Conservation (phyloP, 2,329 filamentous ascomycete genomes). For the Aspergillus ochraceus region DNA sequence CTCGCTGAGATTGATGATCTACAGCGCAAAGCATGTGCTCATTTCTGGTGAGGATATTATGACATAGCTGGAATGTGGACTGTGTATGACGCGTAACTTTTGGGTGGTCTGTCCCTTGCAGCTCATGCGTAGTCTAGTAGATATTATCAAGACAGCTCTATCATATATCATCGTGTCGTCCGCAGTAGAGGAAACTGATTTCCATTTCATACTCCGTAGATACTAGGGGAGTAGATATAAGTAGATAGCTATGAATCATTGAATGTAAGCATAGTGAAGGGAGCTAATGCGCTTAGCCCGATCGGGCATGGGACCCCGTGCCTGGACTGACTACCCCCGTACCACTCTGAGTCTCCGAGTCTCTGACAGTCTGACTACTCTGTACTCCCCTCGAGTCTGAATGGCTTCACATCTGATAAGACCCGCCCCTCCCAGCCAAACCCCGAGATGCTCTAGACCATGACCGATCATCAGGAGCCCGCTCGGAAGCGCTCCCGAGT, state of each 20-base stretch:
- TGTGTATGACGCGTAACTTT: background rate
- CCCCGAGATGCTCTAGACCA: background rate
- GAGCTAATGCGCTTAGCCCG: background rate
- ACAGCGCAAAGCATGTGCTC: background rate
- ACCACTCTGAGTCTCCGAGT: too few species aligned
- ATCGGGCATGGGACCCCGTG: background rate
- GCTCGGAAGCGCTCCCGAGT: slow-evolving; percentile 44
- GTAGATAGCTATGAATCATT: too few species aligned
- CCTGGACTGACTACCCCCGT: too few species aligned
- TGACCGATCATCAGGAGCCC: slow-evolving; percentile 16
- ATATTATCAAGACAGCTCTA: background rate
- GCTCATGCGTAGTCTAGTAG: background rate
- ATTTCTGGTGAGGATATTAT: background rate
- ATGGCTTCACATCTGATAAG: background rate
- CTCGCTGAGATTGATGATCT: background rate
- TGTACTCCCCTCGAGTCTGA: background rate
- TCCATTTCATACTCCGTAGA: too few species aligned
- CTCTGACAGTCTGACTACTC: background rate
- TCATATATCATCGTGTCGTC: background rate
- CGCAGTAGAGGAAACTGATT: too few species aligned
- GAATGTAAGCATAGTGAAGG: background rate
- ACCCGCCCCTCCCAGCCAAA: background rate
- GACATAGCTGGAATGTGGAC: background rate
- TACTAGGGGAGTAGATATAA: too few species aligned
- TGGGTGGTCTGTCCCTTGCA: background rate